These are phyloP conservation scores for Nemania sp. DNA, from an alignment of 2,329 filamentous ascomycete genomes.

Conservation along the genomic window DNA sequence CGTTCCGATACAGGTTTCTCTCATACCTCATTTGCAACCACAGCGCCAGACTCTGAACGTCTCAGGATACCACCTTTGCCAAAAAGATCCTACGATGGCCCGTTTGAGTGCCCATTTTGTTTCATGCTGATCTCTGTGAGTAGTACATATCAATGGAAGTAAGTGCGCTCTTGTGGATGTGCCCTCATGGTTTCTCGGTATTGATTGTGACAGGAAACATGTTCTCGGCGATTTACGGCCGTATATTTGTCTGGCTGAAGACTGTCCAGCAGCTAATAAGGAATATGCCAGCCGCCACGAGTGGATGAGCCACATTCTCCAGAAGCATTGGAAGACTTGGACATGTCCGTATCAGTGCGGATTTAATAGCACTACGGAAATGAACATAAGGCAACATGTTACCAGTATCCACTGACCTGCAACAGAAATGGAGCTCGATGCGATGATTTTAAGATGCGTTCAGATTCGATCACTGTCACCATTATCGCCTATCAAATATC, in stretches of 20 bases:
- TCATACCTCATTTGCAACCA: constrained; percentile 41
- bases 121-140: constrained; percentile 42
- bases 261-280: constrained; percentile 31
- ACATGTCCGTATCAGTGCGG: constrained; percentile 16
- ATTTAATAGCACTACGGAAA: no score
- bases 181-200: neutral
- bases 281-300: constrained; percentile 6
- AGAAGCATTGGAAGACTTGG: constrained; percentile 12
- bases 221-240: constrained; percentile 46
- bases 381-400: no score
- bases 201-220: constrained; percentile 38
- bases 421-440: no score
- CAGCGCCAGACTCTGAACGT: constrained; percentile 21
- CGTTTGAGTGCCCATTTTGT: constrained; percentile 49
- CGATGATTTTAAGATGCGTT: no score
- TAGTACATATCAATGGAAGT: constrained; percentile 41
- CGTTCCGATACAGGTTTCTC: constrained; percentile 33
- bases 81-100: constrained; percentile 27
- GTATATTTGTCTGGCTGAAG: constrained; percentile 42
- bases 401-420: no score
- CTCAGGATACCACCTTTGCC: constrained; percentile 35
- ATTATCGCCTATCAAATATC: no score
- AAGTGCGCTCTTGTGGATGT: constrained; percentile 4
- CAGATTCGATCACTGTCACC: no score
- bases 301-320: constrained; percentile 8